Evolutionary conservation across 371 early-diverging fungal species (phyloP), one percentile per base, ranked within the genome.

Genomic region (Mucor plumbeus): DNA sequence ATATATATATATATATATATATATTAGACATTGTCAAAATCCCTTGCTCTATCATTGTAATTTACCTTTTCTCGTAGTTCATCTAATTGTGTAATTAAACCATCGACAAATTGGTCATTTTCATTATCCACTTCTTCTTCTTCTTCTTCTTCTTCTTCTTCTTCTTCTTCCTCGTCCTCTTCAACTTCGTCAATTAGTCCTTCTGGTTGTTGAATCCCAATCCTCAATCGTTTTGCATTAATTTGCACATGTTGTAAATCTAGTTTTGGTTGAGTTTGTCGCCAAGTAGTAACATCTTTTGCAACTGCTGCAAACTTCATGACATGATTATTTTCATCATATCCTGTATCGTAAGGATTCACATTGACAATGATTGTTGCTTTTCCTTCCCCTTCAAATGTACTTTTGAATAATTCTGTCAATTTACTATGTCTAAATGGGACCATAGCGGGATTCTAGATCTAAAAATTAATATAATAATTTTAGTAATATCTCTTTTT

Each of bases 341-440:
- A 86, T 41, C 88, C 75, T 59, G 81, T 79, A 72, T 89, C 87
- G 60, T 73, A 84, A 2, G 92, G 90, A 65, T 91, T 89, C 13
- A 88, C 82, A 63, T 88, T 88, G 26, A 90, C 88, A 8, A 92
- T 79, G 80, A 92, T 81, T 57, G 83, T 81, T 6, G 90, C 87
- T 62, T 83, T 88, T 0, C 90, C 88, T 48, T 88, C 88, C 14
- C 88, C 89, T 47, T 87, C 85, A 31, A 91, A 84, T 3, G 87
- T 83, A 15, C 87, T 86, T 69, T 91, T 88, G 61, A 90, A 88
- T 26, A 91, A 70, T 36, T 88, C 82, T 1, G 92, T 92, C 61
- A 92, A 70, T 66, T 91, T 91, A 64, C 88, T 86, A 66, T 88
- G 90, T 19, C 87, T 78, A 64, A 85, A 92, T 3, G 92, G 92